A percentile compares a stretch with the other conserved stretches of the same genome.
phyloP scores from a whole-genome alignment of 257 asterid species.

The Gynochthodes officinalis region DNA sequence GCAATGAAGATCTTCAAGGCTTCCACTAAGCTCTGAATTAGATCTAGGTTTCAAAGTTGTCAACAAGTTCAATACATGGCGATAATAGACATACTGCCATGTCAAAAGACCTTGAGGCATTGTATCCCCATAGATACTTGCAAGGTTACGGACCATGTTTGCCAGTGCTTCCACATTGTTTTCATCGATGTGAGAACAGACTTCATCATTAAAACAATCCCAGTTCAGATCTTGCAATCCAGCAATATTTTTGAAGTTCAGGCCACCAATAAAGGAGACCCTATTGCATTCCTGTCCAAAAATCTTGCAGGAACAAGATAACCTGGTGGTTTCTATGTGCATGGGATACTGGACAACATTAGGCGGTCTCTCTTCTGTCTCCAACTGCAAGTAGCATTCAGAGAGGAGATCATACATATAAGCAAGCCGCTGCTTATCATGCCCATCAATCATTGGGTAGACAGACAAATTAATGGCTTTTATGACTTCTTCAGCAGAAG shows the following conservation, averaged over 20 bases:
- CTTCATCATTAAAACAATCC: slow-evolving; percentile 61
- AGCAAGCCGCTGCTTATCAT: slow-evolving; percentile 82
- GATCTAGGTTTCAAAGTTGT: slow-evolving; percentile 56
- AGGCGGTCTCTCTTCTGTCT: slow-evolving; percentile 32
- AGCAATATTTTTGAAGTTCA: slow-evolving; percentile 80
- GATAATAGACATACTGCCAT: slow-evolving; percentile 57
- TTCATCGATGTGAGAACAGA: slow-evolving; percentile 66
- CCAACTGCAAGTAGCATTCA: slow-evolving; percentile 67
- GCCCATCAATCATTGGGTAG: slow-evolving; percentile 76
- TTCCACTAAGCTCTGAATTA: slow-evolving; percentile 40
- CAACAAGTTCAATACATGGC: slow-evolving; percentile 53
- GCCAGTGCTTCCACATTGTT: slow-evolving; percentile 72
- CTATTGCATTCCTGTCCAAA: slow-evolving; percentile 69
- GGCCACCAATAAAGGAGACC: slow-evolving; percentile 63
- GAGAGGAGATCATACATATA: slow-evolving; percentile 66
- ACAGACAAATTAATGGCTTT: slow-evolving; percentile 47
- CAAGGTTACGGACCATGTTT: slow-evolving; percentile 73
- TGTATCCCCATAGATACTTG: slow-evolving; percentile 43
- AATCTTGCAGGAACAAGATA: slow-evolving; percentile 50
- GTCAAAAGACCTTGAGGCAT: slow-evolving; percentile 55
- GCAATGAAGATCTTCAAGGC: slow-evolving; percentile 48
- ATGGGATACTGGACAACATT: slow-evolving; percentile 27
- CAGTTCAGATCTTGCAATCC: slow-evolving; percentile 66
- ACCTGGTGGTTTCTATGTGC: slow-evolving; percentile 30
- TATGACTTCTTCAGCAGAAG: slow-evolving; percentile 63